Conservation (phyloP, 2,329 filamentous ascomycete genomes). For the Madurella mycetomatis region DNA sequence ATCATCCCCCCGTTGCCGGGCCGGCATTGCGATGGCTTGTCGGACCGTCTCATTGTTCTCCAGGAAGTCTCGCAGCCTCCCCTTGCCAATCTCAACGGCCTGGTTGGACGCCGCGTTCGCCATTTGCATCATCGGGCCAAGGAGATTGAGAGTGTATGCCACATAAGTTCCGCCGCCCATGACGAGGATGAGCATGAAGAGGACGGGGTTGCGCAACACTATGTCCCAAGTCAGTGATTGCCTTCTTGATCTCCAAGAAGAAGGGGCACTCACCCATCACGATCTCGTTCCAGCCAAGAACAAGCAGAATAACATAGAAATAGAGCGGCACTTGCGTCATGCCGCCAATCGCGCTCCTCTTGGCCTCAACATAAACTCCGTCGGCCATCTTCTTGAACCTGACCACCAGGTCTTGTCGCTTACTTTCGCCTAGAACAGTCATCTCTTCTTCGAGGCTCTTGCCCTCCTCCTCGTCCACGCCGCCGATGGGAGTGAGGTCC, state of each 20-base stretch:
- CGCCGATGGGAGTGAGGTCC: conserved; percentile 81
- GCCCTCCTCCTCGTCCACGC: conserved; percentile 89
- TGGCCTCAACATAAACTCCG: conserved; percentile 96
- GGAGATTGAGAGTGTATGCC: conserved; percentile 89
- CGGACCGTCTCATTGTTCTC: conserved; percentile 81
- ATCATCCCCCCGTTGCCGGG: conserved; percentile 41
- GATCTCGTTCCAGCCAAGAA: conserved; percentile 98
- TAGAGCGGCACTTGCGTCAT: conserved; percentile 92
- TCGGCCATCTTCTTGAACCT: conserved; percentile 98
- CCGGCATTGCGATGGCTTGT: conserved; percentile 74
- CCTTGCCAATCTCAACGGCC: conserved; percentile 86
- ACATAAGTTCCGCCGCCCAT: conserved; percentile 74
- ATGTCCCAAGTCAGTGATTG: conserved; percentile 14
- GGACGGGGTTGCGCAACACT: conserved; percentile 91
- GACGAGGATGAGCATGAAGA: conserved; percentile 84
- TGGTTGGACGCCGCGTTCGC: conserved; percentile 81
- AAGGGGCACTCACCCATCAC: conserved; percentile 67
- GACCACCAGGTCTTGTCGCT: conserved; percentile 85
- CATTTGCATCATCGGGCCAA: conserved; percentile 96
- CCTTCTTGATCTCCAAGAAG: conserved; percentile 8
- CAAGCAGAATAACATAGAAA: conserved; percentile 85
- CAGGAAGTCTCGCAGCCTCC: conserved; percentile 83
- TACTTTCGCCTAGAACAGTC: conserved; percentile 85
- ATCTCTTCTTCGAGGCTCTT: conserved; percentile 96
- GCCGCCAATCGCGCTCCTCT: conserved; percentile 91